phyloP scores from a whole-genome alignment of 2,329 filamentous ascomycete genomes.

The Chaetomiaceae sp. region DNA sequence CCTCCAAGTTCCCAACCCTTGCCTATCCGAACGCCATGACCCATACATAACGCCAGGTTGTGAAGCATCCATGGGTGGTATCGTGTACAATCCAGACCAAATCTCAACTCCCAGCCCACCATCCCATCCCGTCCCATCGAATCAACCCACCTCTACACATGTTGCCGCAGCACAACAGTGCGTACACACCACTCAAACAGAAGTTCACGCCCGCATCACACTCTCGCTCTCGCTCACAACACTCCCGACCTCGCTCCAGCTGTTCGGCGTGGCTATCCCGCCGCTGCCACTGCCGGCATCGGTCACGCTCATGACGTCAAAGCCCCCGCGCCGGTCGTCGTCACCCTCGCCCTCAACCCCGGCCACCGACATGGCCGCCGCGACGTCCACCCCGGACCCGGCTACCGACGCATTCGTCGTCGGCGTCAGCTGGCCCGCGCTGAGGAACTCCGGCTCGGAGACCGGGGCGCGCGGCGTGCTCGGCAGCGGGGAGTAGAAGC shows the following conservation, averaged over 20 bases:
- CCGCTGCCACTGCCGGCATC: no score
- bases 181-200: no score
- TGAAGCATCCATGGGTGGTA: no score
- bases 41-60: no score
- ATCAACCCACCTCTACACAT: no score
- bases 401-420: constrained; percentile 52
- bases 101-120: no score
- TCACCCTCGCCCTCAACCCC: constrained; percentile 38
- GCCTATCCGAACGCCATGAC: no score
- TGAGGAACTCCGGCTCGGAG: constrained; percentile 48
- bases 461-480: constrained; percentile 43
- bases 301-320: constrained; percentile 55
- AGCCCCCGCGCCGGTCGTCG: no score
- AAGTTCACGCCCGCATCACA: constrained; percentile 29
- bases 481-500: constrained; percentile 57
- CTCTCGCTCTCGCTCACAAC: constrained; percentile 51
- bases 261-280: constrained; percentile 53
- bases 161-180: no score
- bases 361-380: constrained; percentile 28
- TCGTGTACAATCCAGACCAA: no score
- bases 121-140: no score
- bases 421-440: constrained; percentile 51
- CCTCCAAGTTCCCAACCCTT: no score
- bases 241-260: constrained; percentile 61
- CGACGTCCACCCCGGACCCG: constrained; percentile 45